A percentile compares a stretch with the other conserved stretches of the same genome.
Evolutionary conservation across 2,329 filamentous ascomycete genomes (phyloP).

Genomic region (Neopestalotiopsis clavispora): DNA sequence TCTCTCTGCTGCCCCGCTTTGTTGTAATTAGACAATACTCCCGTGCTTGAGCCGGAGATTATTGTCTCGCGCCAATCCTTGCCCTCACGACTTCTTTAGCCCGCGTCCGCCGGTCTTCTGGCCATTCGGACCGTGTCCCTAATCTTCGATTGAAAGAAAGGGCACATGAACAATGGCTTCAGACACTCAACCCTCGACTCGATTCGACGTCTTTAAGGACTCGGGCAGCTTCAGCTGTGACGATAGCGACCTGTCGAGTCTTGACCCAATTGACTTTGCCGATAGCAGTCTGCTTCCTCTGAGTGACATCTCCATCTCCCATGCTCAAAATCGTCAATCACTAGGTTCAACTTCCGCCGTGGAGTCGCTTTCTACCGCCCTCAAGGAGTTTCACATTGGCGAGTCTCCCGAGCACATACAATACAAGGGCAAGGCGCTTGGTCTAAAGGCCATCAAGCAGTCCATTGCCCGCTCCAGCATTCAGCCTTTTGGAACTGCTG

Average conservation of each 20-base stretch:
- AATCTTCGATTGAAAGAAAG: conserved; percentile 18
- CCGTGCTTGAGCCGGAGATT: conserved; percentile 26
- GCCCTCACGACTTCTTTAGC: conserved; percentile 24
- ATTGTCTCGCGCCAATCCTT: conserved; percentile 29
- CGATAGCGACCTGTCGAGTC: conserved; percentile 27
- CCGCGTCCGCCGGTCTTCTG: conserved; percentile 26
- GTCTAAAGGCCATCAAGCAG: conserved; percentile 24
- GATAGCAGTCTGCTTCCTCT: conserved; percentile 27
- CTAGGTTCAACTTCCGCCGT: conserved; percentile 25
- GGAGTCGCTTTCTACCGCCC: conserved; percentile 37
- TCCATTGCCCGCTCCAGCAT: conserved; percentile 24
- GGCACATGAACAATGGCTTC: conserved; percentile 31
- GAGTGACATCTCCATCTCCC: conserved; percentile 34
- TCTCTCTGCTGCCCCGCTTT: neutral
- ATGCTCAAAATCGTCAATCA: conserved; percentile 33
- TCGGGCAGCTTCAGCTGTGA: conserved; percentile 19
- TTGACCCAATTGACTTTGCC: conserved; percentile 16
- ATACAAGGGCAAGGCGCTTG: conserved; percentile 20
- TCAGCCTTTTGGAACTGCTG: conserved; percentile 27
- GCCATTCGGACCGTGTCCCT: conserved; percentile 17
- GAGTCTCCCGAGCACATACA: conserved; percentile 22
- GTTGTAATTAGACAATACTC: conserved; percentile 22
- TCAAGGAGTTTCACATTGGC: conserved; percentile 37
- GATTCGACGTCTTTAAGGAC: conserved; percentile 33
- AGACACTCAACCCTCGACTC: conserved; percentile 24